Percentiles rank a stretch among this genome's conserved stretches.
phyloP scores from a whole-genome alignment of 140 eudicot genomes.

The Ambrosia hybrid region DNA sequence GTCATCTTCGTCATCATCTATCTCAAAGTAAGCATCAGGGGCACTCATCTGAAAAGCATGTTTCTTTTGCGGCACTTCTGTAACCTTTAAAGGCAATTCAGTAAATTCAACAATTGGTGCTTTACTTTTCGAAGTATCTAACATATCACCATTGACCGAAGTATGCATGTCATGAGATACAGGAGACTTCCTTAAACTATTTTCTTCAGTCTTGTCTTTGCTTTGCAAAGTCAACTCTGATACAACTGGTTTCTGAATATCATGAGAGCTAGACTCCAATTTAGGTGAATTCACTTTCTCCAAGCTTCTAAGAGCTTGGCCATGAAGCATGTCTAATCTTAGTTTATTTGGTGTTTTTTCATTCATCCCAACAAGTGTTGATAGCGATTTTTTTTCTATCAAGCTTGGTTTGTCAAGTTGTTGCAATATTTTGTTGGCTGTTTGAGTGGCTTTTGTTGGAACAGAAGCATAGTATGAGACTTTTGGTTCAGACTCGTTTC shows the following conservation, averaged over 20 bases:
- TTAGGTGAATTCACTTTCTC: conserved; percentile 54
- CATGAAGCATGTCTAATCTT: conserved; percentile 64
- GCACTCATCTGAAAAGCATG: conserved; percentile 91
- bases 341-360: conserved; percentile 47
- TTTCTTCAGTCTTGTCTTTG: conserved; percentile 43
- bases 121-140: conserved; percentile 31
- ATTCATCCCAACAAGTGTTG: conserved; percentile 27
- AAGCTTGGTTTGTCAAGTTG: conserved; percentile 69
- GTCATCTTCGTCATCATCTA: conserved; percentile 46
- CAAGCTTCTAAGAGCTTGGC: conserved; percentile 80
- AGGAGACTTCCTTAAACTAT: conserved; percentile 22
- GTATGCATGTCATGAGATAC: conserved; percentile 30
- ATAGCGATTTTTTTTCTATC: conserved; percentile 50
- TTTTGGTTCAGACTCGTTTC: conserved; percentile 29
- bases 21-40: conserved; percentile 58
- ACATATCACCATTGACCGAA: conserved; percentile 28
- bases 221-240: conserved; percentile 28
- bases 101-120: conserved; percentile 14
- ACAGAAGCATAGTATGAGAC: conserved; percentile 40
- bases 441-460: conserved; percentile 79
- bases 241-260: conserved; percentile 35
- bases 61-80: conserved; percentile 46
- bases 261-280: conserved; percentile 32
- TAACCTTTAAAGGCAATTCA: conserved; percentile 33
- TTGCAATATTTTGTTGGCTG: conserved; percentile 67